phyloP scores from a whole-genome alignment of 352 stramenopile genomes.

The Phytophthora citricola region DNA sequence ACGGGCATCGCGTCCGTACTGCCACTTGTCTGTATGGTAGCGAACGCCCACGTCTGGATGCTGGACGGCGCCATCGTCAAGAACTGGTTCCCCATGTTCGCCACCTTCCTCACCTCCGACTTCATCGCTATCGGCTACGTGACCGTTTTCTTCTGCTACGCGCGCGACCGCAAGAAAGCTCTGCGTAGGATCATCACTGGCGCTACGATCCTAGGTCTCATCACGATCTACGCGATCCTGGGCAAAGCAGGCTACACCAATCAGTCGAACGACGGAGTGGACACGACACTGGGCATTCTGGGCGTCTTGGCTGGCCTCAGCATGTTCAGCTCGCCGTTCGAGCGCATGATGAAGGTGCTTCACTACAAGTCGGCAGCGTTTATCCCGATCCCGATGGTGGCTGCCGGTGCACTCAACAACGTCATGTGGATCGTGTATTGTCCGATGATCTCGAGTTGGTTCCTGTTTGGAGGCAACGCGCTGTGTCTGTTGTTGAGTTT shows the following conservation, averaged over 20 bases:
- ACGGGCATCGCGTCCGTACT: constrained; percentile 42
- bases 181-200: constrained; percentile 23
- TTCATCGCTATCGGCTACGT: constrained; percentile 35
- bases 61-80: constrained; percentile 36
- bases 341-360: constrained; percentile 42
- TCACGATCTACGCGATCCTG: constrained; percentile 38
- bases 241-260: constrained; percentile 32
- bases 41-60: constrained; percentile 48
- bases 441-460: constrained; percentile 45
- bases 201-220: constrained; percentile 22
- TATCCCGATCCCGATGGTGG: constrained; percentile 46
- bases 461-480: constrained; percentile 38
- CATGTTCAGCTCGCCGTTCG: constrained; percentile 47
- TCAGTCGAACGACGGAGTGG: constrained; percentile 40
- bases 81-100: constrained; percentile 52
- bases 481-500: constrained; percentile 32
- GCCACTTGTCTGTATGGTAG: constrained; percentile 44
- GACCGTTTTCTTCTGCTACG: constrained; percentile 34
- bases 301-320: constrained; percentile 33
- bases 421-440: constrained; percentile 46
- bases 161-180: constrained; percentile 34
- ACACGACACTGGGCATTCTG: constrained; percentile 39
- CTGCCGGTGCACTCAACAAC: constrained; percentile 39
- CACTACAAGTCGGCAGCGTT: constrained; percentile 43
- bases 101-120: constrained; percentile 40